Evolutionary conservation across 179 eudicot genomes (phyloP), one percentile per base, ranked within the genome.

Genomic region (Camellia oleifera): DNA sequence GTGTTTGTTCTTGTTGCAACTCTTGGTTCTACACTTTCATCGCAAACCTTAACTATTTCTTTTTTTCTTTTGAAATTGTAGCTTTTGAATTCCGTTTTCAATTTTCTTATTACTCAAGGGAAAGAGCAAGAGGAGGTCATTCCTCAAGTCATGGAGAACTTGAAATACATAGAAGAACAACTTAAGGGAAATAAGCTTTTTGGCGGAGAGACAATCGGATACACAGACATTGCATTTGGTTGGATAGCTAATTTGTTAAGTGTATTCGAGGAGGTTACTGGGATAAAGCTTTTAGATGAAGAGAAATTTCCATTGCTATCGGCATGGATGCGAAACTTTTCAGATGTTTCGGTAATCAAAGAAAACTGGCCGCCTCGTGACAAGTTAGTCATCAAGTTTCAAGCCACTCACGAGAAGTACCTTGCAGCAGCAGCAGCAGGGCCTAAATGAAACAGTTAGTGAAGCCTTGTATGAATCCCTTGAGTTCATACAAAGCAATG

Each of bases 121-220:
- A 54, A 82, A 71, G 80, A 75, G 40, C 88, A 80, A 80, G 87
- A 84, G 62, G 84, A 80, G 60, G 87, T 81, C 0, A 45, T 73
- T 32, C 69, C 44, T 45, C 40, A 6, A 23, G 77, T 80, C 2
- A 17, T 44, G 13, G 84, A 77, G 75, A 80, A 82, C 72, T 75
- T 88, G 61, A 71, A 82, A 48, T 32, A 77, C 52, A 45, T 88
- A 1, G 90, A 88, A 76, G 66, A 78, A 68, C 76, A 66, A 13
- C 80, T 88, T 4, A 62, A 78, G 26, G 88, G 79, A 53, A 88
- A 85, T 78, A 83, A 82, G 73, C 85, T 85, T 71, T 88, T 88
- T 7, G 82, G 79, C 9, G 90, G 90, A n/a, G 88, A 86, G 46
- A 69, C 78, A 40, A 81, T 83, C 12, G 88, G 88, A 26, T 83